Evolutionary conservation across 495 filamentous ascomycete species (phyloP), one percentile per base, ranked within the genome.

Genomic region (Penicillium atrosanguineum): DNA sequence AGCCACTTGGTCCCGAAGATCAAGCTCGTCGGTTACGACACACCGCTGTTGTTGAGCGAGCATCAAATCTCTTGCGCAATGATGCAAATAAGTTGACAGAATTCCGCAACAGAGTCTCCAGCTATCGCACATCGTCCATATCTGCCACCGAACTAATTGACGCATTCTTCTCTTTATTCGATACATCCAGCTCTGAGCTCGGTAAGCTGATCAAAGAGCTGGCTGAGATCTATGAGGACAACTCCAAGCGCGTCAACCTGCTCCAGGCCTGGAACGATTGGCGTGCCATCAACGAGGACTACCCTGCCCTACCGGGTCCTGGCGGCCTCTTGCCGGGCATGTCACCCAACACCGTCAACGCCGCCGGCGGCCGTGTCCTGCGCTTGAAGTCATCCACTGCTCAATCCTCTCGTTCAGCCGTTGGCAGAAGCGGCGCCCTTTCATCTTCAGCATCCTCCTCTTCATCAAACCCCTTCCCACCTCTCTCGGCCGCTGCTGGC

Each of bases 281-380:
- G 89, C 89, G 88, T 14, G 91, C 90, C 9, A 90, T 93, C 62
- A 93, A 96, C 59, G 94, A 97, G 70, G 93, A 98, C 70, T 98
- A 97, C 62, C 94, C 94, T 0, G 88, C 89, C 0, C 80, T 98
- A 0, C 92, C 92, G 3, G 84, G 85, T 0, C 76, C 89, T 2
- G 77, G 82, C 44, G 87, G 87, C 44, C 75, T 83, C 46, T 23
- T 74, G 58, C 84, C 61, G 55, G 82, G 66, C 53, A 80, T 73
- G 75, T 70, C 62, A 7, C 60, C 67, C 6, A 49, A 62, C 12
- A 76, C 75, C 25, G 70, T 70, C 42, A 71, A 71, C 56, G 60
- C 61, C 53, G 59, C 61, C 52, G 59, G 81, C 19, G 79, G 72
- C 12, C 79, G 88, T 37, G 84, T 91, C 14, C 70, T 90, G 23